phyloP scores from a whole-genome alignment of 306 rosid species.

The Cicer judaicum region DNA sequence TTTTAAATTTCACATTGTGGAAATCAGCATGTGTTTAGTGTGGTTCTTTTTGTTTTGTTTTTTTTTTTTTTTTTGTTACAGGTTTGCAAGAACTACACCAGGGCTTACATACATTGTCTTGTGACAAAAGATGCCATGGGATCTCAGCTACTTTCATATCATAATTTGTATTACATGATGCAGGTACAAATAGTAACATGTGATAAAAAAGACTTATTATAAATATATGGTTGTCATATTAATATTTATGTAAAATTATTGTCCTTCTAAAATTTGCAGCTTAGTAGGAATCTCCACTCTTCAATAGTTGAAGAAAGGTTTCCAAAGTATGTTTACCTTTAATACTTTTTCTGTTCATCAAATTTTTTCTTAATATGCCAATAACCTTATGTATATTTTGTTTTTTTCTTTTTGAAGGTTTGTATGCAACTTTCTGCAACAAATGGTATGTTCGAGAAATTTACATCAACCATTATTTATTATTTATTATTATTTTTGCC shows the following conservation, averaged over 20 bases:
- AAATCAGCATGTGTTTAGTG: conserved; percentile 37
- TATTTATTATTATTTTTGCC: too few species aligned
- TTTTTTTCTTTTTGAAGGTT: conserved; percentile 63
- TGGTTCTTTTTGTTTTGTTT: background rate
- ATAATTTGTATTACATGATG: conserved; percentile 89
- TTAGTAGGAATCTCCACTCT: conserved; percentile 81
- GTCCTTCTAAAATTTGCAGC: conserved; percentile 60
- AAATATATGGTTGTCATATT: conserved; percentile 4
- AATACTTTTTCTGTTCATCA: conserved; percentile 5
- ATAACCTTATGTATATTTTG: background rate
- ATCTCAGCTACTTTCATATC: conserved; percentile 95
- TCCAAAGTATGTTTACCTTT: conserved; percentile 74
- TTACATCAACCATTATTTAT: background rate
- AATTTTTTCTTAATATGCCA: conserved; percentile 36
- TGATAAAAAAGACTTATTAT: conserved; percentile 2
- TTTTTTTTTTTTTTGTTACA: conserved; percentile 47
- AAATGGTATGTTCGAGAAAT: conserved; percentile 63
- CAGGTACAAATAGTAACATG: conserved; percentile 58
- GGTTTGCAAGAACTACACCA: conserved; percentile 91
- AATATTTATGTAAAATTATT: conserved; percentile 22
- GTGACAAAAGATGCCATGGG: conserved; percentile 99
- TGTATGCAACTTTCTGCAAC: conserved; percentile 76
- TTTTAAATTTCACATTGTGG: conserved; percentile 31
- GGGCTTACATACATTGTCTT: conserved; percentile 95
- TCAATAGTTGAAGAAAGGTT: conserved; percentile 81